Evolutionary conservation across 805 yeast species (phyloP).

Genomic region (Torulaspora indica): DNA sequence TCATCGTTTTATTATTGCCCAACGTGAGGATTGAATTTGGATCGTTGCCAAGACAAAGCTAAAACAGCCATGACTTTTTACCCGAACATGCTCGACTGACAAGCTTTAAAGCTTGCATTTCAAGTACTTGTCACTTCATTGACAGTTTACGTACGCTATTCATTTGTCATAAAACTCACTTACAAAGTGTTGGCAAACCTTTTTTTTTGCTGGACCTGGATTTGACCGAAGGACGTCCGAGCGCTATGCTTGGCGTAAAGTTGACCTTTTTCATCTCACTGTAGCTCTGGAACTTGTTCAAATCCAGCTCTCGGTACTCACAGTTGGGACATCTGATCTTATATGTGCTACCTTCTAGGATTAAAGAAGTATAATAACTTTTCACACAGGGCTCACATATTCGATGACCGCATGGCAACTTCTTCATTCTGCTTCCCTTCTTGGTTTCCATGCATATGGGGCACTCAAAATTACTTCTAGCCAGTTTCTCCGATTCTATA

Average conservation of each 20-base stretch:
- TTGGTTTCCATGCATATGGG: constrained; percentile 51
- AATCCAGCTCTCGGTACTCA: constrained; percentile 21
- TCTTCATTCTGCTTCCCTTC: constrained; percentile 42
- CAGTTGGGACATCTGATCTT: constrained; percentile 57
- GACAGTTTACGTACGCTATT: too few relatives aligned
- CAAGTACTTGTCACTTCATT: too few relatives aligned
- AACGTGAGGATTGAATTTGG: too few relatives aligned
- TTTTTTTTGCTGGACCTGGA: too few relatives aligned
- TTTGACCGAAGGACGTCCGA: too few relatives aligned
- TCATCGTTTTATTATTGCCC: too few relatives aligned
- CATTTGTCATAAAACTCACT: too few relatives aligned
- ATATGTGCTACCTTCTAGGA: constrained; percentile 46
- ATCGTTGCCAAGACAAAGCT: too few relatives aligned
- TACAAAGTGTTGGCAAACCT: too few relatives aligned
- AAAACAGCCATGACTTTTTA: too few relatives aligned
- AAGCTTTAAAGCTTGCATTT: too few relatives aligned
- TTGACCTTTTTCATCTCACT: constrained; percentile 36
- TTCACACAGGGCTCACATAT: constrained; percentile 46
- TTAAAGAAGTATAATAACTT: constrained; percentile 41
- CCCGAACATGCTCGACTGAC: too few relatives aligned
- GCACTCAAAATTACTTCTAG: constrained; percentile 43
- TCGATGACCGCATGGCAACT: constrained; percentile 44
- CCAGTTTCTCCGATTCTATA: constrained; percentile 31
- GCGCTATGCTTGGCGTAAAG: constrained; percentile 41
- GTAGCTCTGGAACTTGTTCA: constrained; percentile 25